These are phyloP conservation scores for Pestalotiopsis sp. DNA, from an alignment of 2,329 filamentous ascomycete species.

Conservation along the genomic window DNA sequence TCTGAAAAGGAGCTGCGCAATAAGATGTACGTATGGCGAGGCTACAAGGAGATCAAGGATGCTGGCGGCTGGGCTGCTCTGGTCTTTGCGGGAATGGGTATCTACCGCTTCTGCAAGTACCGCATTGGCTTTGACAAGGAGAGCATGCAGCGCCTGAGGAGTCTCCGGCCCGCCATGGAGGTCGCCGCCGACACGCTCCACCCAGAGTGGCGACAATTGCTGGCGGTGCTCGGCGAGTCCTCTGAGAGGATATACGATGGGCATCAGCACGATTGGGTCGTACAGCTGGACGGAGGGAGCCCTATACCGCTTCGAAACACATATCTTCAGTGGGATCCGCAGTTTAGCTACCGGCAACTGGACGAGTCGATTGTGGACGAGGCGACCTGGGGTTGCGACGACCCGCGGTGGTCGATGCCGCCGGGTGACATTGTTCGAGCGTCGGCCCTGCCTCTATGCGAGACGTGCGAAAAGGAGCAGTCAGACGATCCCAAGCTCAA, in stretches of 20 bases:
- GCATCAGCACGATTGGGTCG: conserved; percentile 53
- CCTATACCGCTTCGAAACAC: conserved; percentile 45
- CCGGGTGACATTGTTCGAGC: conserved; percentile 23
- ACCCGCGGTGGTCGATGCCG: conserved; percentile 44
- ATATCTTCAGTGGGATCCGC: conserved; percentile 45
- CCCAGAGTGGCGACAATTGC: conserved; percentile 52
- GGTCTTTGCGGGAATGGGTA: conserved; percentile 57
- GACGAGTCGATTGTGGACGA: conserved; percentile 50
- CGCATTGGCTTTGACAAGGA: conserved; percentile 52
- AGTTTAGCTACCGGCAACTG: conserved; percentile 48
- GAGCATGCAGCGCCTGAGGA: conserved; percentile 46
- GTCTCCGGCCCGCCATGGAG: conserved; percentile 47
- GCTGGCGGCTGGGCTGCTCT: conserved; percentile 55
- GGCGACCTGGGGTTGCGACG: conserved; percentile 46
- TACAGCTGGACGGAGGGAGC: conserved; percentile 38
- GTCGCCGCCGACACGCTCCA: conserved; percentile 53
- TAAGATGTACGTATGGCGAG: conserved; percentile 50
- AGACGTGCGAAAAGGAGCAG: conserved; percentile 46
- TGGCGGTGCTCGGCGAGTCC: conserved; percentile 44
- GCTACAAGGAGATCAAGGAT: conserved; percentile 59
- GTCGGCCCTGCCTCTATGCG: conserved; percentile 35
- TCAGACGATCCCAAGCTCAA: conserved; percentile 49
- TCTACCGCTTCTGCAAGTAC: conserved; percentile 63
- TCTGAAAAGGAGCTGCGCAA: conserved; percentile 59
- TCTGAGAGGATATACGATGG: conserved; percentile 41